Percentiles rank a stretch among this genome's conserved stretches.
phyloP scores from a whole-genome alignment of 306 rosid genomes.

The Parietaria judaica region DNA sequence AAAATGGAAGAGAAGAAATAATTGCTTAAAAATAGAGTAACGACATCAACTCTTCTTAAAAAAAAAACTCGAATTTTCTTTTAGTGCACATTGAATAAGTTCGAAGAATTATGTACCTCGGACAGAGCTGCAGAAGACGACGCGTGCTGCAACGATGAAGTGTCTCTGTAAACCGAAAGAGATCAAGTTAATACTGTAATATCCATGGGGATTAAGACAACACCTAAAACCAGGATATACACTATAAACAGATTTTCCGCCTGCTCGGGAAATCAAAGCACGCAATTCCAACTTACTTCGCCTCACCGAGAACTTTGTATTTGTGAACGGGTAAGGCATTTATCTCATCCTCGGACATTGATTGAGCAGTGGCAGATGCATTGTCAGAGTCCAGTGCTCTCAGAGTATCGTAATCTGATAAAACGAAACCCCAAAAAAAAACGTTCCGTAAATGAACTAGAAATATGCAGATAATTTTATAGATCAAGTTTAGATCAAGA shows the following conservation, averaged over 20 bases:
- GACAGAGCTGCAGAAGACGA: slow-evolving; percentile 20
- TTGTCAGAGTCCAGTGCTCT: slow-evolving; percentile 29
- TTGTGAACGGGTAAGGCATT: slow-evolving; percentile 53
- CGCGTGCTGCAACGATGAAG: slow-evolving; percentile 19
- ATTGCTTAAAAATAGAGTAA: no score
- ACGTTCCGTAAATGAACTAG: neutral
- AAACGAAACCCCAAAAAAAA: slow-evolving; percentile 11
- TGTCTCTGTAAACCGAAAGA: slow-evolving; percentile 3
- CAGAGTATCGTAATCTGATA: slow-evolving; percentile 35
- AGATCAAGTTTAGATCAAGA: no score
- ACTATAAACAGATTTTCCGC: neutral
- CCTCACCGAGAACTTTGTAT: slow-evolving; percentile 28
- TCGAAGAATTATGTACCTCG: slow-evolving; percentile 11
- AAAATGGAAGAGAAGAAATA: no score
- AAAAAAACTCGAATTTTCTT: no score
- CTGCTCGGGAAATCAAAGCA: neutral
- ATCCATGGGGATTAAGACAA: neutral
- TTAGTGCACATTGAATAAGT: neutral
- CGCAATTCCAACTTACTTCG: slow-evolving; percentile 28
- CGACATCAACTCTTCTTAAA: no score
- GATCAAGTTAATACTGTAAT: neutral
- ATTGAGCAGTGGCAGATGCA: slow-evolving; percentile 26
- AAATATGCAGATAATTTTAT: neutral
- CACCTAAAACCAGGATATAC: neutral
- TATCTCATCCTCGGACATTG: slow-evolving; percentile 56